These are phyloP conservation scores for Xylariomycetidae sp. DNA, from an alignment of 2,329 filamentous ascomycete species.

Conservation along the genomic window DNA sequence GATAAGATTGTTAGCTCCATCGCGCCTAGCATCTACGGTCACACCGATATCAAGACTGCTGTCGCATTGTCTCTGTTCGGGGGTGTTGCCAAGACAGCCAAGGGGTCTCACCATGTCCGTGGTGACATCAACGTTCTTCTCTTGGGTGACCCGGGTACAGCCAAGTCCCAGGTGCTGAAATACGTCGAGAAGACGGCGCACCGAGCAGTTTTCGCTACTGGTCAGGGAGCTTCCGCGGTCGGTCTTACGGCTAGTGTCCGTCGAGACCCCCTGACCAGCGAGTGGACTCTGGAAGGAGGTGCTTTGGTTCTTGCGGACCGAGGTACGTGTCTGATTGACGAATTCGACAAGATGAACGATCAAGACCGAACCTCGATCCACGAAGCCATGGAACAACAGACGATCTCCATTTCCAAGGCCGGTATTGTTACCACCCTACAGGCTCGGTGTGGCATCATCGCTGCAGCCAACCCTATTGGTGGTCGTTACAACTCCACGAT, in stretches of 20 bases:
- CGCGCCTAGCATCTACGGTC: slow-evolving; percentile 94
- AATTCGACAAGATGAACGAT: slow-evolving; percentile 99
- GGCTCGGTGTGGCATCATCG: slow-evolving; percentile 91
- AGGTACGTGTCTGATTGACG: slow-evolving; percentile 92
- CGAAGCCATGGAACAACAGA: slow-evolving; percentile 99
- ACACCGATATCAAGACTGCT: slow-evolving; percentile 94
- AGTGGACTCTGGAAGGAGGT: slow-evolving; percentile 96
- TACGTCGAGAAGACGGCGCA: slow-evolving; percentile 98
- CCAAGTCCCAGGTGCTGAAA: slow-evolving; percentile 95
- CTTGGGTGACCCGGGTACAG: slow-evolving; percentile 93
- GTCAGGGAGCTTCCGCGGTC: slow-evolving; percentile 93
- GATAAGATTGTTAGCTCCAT: slow-evolving; percentile 92
- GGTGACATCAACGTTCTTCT: slow-evolving; percentile 97
- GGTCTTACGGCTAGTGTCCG: slow-evolving; percentile 96
- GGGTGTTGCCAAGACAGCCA: slow-evolving; percentile 86
- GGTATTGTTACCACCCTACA: slow-evolving; percentile 97
- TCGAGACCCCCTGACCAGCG: slow-evolving; percentile 87
- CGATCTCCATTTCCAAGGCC: slow-evolving; percentile 97
- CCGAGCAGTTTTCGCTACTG: slow-evolving; percentile 92
- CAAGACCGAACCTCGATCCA: slow-evolving; percentile 97
- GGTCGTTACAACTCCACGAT: slow-evolving; percentile 96
- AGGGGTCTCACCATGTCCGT: slow-evolving; percentile 82
- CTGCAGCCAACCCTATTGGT: slow-evolving; percentile 92
- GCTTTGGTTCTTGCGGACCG: slow-evolving; percentile 91
- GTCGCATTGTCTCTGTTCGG: slow-evolving; percentile 92